Base-by-base conservation (phyloP, 2,329 filamentous ascomycete genomes). In the Gaeumannomyces sp. region DNA sequence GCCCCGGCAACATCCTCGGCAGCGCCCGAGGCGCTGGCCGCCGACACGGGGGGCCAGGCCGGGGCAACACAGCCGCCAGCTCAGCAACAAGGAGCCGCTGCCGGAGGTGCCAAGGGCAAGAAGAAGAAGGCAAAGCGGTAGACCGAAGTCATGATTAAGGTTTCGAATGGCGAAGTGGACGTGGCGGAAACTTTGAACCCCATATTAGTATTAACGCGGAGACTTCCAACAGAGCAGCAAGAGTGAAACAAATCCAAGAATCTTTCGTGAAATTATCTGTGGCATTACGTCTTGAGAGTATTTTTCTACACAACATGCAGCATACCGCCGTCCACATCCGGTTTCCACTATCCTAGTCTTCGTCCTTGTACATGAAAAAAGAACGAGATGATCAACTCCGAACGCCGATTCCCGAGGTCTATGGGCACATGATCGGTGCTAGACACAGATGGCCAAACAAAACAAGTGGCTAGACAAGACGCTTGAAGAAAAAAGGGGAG, bases 81-180 rank as follows among this genome's bases (percentile, higher is more conserved):
- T 64, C 10, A 57, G 35, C 68, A 64, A 72, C 68, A 65, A 70
- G 64, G 65, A 67, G 75, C 74, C 64, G 76, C 74, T 64, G 76
- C 77, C 59, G 79, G 79, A 16, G 78, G 80, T 50, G 75, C 79
- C 59, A 80, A 80, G 73, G 88, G 86, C 76, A 90, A 89, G 79
- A 89, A 90, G 78, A 89, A 88, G 77, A 89, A 89, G 77, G 86
- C 86, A 60, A 89, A 88, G 81, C 85, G 86, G 81, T 90, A 35
- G 59, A 4, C 13, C 35, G 14, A 14, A 13, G 10, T 13, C 35
- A 14, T 11, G 35, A 5, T 16, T 16, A 38, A 16, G 16, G 13
- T 38, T 38, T 38, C 29, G 7, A 31, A 7, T 31, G 29, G 7
- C 4, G 29, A 7, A 7, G 31, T 31, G 6, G 31, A 31, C 31